Evolutionary conservation across 352 stramenopile genomes (phyloP), one percentile per base, ranked within the genome.

Genomic region (Phytophthora melonis): DNA sequence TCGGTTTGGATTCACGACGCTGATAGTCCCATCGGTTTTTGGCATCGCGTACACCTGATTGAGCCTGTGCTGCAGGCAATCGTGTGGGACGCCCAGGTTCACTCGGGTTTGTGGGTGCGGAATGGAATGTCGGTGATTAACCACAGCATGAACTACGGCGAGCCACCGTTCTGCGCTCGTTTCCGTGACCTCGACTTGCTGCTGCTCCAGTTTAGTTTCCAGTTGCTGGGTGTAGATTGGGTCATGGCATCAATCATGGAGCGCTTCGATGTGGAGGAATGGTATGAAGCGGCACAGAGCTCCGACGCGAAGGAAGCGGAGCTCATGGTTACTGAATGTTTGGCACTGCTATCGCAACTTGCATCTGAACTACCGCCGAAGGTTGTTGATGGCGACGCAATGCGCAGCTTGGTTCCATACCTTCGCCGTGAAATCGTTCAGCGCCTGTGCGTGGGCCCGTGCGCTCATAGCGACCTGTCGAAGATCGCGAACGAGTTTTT

Each of bases 131-230:
- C 87, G 5, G 87, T 97, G 43, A 81, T 95, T 30, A 97, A 94
- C 62, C 90, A 97, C 68, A 97, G 88, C 56, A 95, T 97, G 87
- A 97, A 97, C 68, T 97, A 97, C 66, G 90, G 88, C 10, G 90
- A 97, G 55, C 90, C 90, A n/a, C 88, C 88, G 18, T 97, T 94
- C 65, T 97, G 90, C 66, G 79, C 89, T 58, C 80, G 87, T 9
- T 95, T 97, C 39, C 88, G 90, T 43, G 88, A 97, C 72, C 72
- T 95, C 8, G 90, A 97, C 67, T 77, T 97, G 58, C 72, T 97
- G 11, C 69, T 94, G 47, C 58, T 95, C 16, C 90, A 97, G 63
- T 93, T 94, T 56, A 86, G 85, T 14, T 89, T 95, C 59, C 87
- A 90, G 27, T 36, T 95, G 10, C 53, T 93, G 54, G 85, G 80